These are phyloP conservation scores for Vitis amurensis DNA, from an alignment of 164 flowering plant species.

Conservation along the genomic window DNA sequence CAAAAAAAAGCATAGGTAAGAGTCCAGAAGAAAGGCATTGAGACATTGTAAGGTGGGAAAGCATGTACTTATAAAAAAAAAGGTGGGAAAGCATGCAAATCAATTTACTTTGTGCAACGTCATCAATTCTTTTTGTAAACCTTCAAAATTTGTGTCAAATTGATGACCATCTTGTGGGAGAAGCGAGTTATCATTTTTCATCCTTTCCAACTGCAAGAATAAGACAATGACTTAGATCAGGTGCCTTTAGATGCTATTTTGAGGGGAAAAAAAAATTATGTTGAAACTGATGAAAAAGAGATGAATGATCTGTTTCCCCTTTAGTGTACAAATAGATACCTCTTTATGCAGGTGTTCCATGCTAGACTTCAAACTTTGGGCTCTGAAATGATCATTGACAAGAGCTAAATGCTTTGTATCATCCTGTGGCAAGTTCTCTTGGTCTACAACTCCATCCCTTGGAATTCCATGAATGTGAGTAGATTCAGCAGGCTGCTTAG, in stretches of 20 bases:
- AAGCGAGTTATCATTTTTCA: slow-evolving; percentile 76
- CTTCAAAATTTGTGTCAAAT: slow-evolving; percentile 35
- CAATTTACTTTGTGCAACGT: slow-evolving; percentile 57
- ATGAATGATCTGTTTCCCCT: background rate
- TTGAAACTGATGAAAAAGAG: too few species aligned
- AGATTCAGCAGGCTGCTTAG: slow-evolving; percentile 34
- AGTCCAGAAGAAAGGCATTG: background rate
- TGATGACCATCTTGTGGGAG: slow-evolving; percentile 32
- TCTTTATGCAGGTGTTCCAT: slow-evolving; percentile 74
- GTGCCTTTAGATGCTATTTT: background rate
- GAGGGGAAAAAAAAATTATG: too few species aligned
- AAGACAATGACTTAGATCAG: slow-evolving; percentile 4
- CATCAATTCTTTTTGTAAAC: slow-evolving; percentile 55
- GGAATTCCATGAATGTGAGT: slow-evolving; percentile 24
- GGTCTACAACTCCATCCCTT: slow-evolving; percentile 18
- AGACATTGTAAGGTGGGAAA: background rate
- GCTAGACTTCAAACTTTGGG: slow-evolving; percentile 59
- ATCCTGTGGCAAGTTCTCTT: slow-evolving; percentile 19
- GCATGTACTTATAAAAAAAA: background rate
- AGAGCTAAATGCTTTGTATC: slow-evolving; percentile 33
- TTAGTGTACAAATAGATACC: slow-evolving; percentile 37
- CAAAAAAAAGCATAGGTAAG: slow-evolving; percentile 7
- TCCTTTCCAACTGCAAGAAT: slow-evolving; percentile 75
- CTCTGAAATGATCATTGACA: slow-evolving; percentile 36
- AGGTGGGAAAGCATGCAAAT: background rate